These are phyloP conservation scores for Phytophthora nicotianae DNA, from an alignment of 352 stramenopile species.

Conservation along the genomic window DNA sequence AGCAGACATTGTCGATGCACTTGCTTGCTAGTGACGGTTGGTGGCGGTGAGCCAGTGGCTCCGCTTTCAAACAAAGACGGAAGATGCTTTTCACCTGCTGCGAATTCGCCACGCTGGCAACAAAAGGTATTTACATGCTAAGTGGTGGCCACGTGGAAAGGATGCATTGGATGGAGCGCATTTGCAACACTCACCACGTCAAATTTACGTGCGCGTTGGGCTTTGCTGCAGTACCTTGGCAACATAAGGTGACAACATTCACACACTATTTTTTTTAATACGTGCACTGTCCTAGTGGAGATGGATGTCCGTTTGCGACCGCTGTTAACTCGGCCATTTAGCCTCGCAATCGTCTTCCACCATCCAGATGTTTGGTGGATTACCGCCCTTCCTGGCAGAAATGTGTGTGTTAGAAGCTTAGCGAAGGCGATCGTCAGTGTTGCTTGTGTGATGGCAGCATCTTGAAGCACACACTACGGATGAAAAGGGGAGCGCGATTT, in stretches of 20 bases:
- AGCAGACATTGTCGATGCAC: background rate
- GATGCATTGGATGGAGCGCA: slow-evolving; percentile 4
- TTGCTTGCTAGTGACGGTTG: slow-evolving; percentile 4
- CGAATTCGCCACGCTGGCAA: slow-evolving; percentile 8
- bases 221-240: slow-evolving; percentile 11
- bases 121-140: background rate
- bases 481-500: background rate
- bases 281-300: background rate
- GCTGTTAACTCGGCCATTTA: background rate
- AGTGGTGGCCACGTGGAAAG: background rate
- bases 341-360: background rate
- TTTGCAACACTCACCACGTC: slow-evolving; percentile 17
- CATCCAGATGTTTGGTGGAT: slow-evolving; percentile 5
- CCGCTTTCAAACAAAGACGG: background rate
- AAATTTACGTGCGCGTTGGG: slow-evolving; percentile 8
- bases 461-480: background rate
- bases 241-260: slow-evolving; percentile 17
- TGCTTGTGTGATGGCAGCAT: background rate
- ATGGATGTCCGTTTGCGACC: background rate
- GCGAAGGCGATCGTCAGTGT: background rate
- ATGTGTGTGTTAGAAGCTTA: background rate
- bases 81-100: background rate
- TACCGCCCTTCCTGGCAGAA: background rate
- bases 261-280: too few relatives aligned
- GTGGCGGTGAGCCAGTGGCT: background rate